Conservation (phyloP, 257 asterid genomes). For the Forsythia viridissima region DNA sequence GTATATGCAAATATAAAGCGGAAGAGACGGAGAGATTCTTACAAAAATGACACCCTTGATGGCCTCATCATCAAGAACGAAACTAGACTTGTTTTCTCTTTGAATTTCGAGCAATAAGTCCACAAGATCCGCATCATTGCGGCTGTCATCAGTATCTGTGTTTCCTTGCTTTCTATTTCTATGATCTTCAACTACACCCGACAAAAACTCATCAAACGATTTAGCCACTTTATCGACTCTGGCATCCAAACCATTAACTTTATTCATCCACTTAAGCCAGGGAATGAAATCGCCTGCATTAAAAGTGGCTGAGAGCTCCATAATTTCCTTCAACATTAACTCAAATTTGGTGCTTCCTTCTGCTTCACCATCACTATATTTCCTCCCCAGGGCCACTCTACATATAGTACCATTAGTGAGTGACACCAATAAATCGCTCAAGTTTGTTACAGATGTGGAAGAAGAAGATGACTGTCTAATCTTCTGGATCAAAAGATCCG, state of each 20-base stretch:
- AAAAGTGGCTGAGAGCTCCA: not conserved
- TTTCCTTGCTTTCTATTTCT: no score
- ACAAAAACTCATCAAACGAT: no score
- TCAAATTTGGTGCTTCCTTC: not conserved
- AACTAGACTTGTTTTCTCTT: not conserved
- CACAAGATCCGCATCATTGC: not conserved
- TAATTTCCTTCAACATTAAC: not conserved
- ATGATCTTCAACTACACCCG: no score
- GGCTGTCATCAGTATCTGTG: not conserved
- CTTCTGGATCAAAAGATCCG: constrained; percentile 10
- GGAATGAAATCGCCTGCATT: no score
- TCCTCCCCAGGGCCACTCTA: no score
- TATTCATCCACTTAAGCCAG: no score
- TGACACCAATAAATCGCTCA: not conserved
- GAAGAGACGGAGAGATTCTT: not conserved
- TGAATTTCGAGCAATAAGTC: constrained; percentile 11
- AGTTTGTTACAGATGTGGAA: not conserved
- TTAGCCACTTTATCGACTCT: no score
- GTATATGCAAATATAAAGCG: not conserved
- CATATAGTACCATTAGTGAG: constrained; percentile 11
- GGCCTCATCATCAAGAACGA: not conserved
- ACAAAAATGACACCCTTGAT: constrained; percentile 11
- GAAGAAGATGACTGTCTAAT: not conserved
- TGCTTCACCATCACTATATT: no score
- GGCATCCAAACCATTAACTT: no score